These are phyloP conservation scores for Ensete ventricosum DNA, from an alignment of 176 grass and related monocot genomes.

Conservation along the genomic window DNA sequence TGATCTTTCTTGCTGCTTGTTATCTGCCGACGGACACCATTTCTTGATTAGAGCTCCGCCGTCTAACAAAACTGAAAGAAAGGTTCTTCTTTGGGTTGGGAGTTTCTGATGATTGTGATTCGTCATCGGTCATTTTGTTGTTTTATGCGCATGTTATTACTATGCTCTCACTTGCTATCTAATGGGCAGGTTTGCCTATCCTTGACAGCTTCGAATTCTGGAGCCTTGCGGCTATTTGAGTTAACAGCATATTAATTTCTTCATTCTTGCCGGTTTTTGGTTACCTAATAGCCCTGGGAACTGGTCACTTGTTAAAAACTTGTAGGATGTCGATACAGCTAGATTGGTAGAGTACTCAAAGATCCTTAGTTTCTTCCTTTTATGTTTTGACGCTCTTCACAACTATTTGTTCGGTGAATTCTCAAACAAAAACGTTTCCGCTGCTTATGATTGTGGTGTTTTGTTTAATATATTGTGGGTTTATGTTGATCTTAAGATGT, in stretches of 20 bases:
- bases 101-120: neutral
- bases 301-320: neutral
- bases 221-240: neutral
- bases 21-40: too few species aligned
- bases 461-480: neutral
- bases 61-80: neutral
- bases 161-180: neutral
- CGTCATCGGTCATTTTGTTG: neutral
- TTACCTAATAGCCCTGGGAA: neutral
- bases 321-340: neutral
- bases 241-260: neutral
- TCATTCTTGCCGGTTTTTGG: neutral
- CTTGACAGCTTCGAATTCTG: neutral
- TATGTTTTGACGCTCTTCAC: neutral
- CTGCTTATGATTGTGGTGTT: neutral
- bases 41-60: neutral
- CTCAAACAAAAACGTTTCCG: neutral
- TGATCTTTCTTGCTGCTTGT: conserved; percentile 3
- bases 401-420: neutral
- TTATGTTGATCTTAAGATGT: neutral
- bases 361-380: too few species aligned
- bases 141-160: neutral
- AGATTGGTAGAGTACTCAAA: neutral
- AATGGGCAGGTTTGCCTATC: too few species aligned
- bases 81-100: neutral